phyloP scores from a whole-genome alignment of 257 asterid genomes.

The Scutellaria minor region DNA sequence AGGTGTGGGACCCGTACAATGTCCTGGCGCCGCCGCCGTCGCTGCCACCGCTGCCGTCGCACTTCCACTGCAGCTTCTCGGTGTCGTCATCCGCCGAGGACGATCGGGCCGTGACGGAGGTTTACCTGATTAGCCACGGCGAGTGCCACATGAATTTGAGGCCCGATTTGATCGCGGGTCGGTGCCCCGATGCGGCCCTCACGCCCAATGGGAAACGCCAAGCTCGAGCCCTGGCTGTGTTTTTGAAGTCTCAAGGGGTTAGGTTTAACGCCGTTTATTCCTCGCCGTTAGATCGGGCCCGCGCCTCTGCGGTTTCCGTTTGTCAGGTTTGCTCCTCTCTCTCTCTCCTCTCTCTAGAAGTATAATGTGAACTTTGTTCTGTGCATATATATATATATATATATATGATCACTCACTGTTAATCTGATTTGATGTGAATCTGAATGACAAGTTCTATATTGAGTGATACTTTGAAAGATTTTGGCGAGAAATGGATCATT shows the following conservation, averaged over 20 bases:
- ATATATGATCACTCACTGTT: background rate
- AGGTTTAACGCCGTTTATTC: slow-evolving; percentile 73
- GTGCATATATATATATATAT: background rate
- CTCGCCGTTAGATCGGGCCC: slow-evolving; percentile 91
- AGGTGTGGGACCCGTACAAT: slow-evolving; percentile 97
- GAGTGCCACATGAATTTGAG: slow-evolving; percentile 91
- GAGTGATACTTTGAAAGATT: background rate
- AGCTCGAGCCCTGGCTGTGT: slow-evolving; percentile 88
- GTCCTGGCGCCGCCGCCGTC: slow-evolving; percentile 83
- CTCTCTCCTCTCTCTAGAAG: background rate
- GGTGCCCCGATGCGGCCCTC: slow-evolving; percentile 87
- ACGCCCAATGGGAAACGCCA: slow-evolving; percentile 98
- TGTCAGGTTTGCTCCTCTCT: slow-evolving; percentile 64
- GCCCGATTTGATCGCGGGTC: slow-evolving; percentile 91
- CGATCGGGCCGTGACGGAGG: slow-evolving; percentile 66
- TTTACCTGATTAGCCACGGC: slow-evolving; percentile 81
- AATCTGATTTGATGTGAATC: background rate
- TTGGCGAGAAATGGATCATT: background rate
- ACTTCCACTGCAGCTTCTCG: slow-evolving; percentile 56
- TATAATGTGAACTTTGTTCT: background rate
- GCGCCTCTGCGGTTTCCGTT: slow-evolving; percentile 75
- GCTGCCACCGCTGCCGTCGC: slow-evolving; percentile 45
- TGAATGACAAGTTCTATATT: background rate
- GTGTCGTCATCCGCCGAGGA: slow-evolving; percentile 38
- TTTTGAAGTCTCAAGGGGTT: slow-evolving; percentile 80